A percentile compares a stretch with the other conserved stretches of the same genome.
Conservation (phyloP, 192 early-diverging fungal species). For the Piromyces finnis region DNA sequence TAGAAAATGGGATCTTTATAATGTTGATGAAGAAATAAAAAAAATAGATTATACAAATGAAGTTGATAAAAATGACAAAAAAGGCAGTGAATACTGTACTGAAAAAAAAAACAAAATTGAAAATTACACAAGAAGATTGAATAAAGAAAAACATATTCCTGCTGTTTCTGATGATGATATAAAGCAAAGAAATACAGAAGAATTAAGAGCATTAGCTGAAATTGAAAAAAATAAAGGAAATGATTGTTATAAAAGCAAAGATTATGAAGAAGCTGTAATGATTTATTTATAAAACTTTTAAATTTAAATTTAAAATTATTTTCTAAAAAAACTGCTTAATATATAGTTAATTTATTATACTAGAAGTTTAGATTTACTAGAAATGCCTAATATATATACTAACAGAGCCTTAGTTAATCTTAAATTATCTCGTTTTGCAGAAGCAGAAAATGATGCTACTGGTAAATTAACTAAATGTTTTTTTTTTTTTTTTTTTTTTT, state of each 20-base stretch:
- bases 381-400: neutral
- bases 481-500: too few species aligned
- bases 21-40: neutral
- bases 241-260: neutral
- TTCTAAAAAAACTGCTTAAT: neutral
- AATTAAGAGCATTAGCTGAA: neutral
- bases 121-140: neutral
- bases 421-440: neutral
- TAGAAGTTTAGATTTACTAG: neutral
- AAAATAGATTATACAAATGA: neutral
- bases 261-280: neutral
- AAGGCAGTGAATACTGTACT: neutral
- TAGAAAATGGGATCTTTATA: neutral
- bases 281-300: too few species aligned
- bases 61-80: neutral
- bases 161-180: neutral
- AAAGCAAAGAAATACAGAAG: neutral
- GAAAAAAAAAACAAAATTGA: neutral
- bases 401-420: neutral
- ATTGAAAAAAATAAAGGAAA: neutral
- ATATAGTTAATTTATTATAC: neutral
- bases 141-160: neutral
- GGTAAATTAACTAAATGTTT: too few species aligned
- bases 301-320: too few species aligned
- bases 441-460: neutral